Evolutionary conservation across 2,329 filamentous ascomycete species (phyloP).

Genomic region (Dothiorella sarmentorum): DNA sequence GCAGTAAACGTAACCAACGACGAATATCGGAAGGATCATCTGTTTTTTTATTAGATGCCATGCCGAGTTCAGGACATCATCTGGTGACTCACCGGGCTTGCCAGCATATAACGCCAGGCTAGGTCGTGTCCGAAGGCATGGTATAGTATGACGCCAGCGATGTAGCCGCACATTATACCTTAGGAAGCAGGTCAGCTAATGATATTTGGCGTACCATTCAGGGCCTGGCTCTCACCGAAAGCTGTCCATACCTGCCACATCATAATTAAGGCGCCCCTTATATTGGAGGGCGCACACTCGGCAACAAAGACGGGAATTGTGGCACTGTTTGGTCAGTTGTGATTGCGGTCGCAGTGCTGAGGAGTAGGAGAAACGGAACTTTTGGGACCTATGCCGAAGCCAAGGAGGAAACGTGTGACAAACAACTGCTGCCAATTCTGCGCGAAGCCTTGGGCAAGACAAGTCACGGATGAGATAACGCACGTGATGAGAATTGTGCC

Average conservation of each 20-base stretch:
- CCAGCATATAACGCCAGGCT: constrained; percentile 25
- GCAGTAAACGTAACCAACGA: constrained; percentile 26
- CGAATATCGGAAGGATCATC: constrained; percentile 26
- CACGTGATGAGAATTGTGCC: constrained; percentile 77
- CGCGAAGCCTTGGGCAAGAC: constrained; percentile 62
- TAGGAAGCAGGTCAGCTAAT: constrained; percentile 33
- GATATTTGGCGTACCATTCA: too few relatives aligned
- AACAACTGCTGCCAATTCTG: constrained; percentile 70
- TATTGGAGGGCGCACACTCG: constrained; percentile 65
- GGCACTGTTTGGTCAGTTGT: constrained; percentile 48
- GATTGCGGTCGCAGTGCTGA: too few relatives aligned
- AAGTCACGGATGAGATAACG: constrained; percentile 60
- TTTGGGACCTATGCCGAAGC: constrained; percentile 72
- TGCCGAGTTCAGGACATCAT: too few relatives aligned
- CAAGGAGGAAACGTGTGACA: constrained; percentile 66
- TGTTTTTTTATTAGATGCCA: constrained; percentile 24
- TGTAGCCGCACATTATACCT: constrained; percentile 28
- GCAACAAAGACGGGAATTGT: constrained; percentile 75
- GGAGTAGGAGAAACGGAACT: not conserved
- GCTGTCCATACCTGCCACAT: constrained; percentile 62
- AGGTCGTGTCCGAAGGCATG: too few relatives aligned
- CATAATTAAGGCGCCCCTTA: constrained; percentile 79
- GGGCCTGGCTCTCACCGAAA: not conserved
- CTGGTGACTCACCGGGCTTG: constrained; percentile 26
- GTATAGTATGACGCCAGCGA: constrained; percentile 24